Conservation (phyloP, 2,329 filamentous ascomycete genomes). For the Periconia macrospinosa region DNA sequence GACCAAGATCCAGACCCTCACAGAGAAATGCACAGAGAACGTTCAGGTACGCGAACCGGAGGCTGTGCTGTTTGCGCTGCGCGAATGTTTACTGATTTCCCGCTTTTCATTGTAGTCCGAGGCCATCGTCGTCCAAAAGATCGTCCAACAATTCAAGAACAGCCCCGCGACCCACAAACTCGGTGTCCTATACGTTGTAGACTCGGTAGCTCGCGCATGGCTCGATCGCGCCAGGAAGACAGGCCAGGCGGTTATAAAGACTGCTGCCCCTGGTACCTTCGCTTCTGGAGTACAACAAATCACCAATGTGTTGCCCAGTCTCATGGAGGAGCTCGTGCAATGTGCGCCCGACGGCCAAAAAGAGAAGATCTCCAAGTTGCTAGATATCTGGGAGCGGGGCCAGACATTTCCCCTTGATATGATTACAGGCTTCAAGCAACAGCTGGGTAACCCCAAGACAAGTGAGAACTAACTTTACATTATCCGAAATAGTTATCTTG, state of each 20-base stretch:
- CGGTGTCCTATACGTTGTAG: slow-evolving; percentile 99
- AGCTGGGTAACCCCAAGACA: slow-evolving; percentile 64
- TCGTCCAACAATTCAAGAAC: slow-evolving; percentile 97
- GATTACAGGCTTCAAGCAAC: slow-evolving; percentile 82
- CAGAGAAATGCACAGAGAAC: slow-evolving; percentile 74
- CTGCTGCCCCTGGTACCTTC: slow-evolving; percentile 87
- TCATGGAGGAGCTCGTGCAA: slow-evolving; percentile 95
- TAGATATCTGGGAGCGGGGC: slow-evolving; percentile 98
- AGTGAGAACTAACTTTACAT: slow-evolving; percentile 60
- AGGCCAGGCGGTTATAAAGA: slow-evolving; percentile 75
- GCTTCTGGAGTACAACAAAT: slow-evolving; percentile 95
- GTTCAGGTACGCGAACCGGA: slow-evolving; percentile 31
- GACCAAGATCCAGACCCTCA: slow-evolving; percentile 86
- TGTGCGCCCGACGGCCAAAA: slow-evolving; percentile 92
- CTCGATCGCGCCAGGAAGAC: slow-evolving; percentile 89
- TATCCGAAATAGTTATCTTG: slow-evolving; percentile 10
- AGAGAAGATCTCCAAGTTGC: slow-evolving; percentile 90
- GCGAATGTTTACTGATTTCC: slow-evolving; percentile 28
- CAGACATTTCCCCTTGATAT: slow-evolving; percentile 83
- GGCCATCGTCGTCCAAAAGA: slow-evolving; percentile 90
- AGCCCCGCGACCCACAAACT: slow-evolving; percentile 94
- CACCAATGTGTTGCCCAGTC: slow-evolving; percentile 86
- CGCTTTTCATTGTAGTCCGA: slow-evolving; percentile 68
- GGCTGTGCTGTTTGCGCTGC: slow-evolving; percentile 8
- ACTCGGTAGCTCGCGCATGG: slow-evolving; percentile 99